phyloP scores from a whole-genome alignment of 768 basidiomycete genomes.

The Boletus coccyginus region DNA sequence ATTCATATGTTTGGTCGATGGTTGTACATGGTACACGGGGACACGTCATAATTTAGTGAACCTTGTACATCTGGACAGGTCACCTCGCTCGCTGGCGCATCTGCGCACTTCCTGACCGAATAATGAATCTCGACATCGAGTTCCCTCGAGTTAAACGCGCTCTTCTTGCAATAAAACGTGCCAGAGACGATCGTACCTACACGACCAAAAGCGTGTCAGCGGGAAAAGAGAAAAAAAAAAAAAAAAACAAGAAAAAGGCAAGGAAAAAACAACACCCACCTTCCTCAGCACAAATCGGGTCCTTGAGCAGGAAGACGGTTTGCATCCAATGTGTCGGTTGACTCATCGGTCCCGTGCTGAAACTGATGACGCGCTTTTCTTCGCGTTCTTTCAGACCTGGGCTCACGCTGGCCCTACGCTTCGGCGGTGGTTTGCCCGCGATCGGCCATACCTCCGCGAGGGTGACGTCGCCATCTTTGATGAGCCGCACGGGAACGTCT shows the following conservation, averaged over 20 bases:
- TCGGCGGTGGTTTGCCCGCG: conserved; percentile 59
- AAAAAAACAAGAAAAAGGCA: too few relatives aligned
- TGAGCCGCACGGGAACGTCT: conserved; percentile 49
- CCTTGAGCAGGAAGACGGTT: conserved; percentile 80
- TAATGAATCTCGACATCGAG: conserved; percentile 91
- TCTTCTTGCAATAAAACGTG: conserved; percentile 82
- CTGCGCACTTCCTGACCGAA: conserved; percentile 42
- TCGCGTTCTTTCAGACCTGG: conserved; percentile 40
- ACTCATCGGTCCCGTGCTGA: conserved; percentile 89
- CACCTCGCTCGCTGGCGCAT: conserved; percentile 37
- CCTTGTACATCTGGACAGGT: conserved; percentile 77
- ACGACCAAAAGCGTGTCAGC: neutral
- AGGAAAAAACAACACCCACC: conserved; percentile 44
- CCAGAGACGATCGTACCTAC: conserved; percentile 75
- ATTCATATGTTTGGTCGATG: neutral
- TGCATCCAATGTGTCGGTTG: conserved; percentile 97
- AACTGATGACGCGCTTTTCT: conserved; percentile 51
- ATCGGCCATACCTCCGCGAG: conserved; percentile 83
- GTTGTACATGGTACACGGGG: neutral
- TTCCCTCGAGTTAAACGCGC: conserved; percentile 76
- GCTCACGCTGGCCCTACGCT: conserved; percentile 58
- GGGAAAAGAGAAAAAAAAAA: neutral
- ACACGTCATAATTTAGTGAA: conserved; percentile 44
- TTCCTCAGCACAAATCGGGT: conserved; percentile 74
- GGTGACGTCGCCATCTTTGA: conserved; percentile 55